Base-by-base conservation (phyloP, 2,329 filamentous ascomycete species). In the Pestalotiopsis sp. region DNA sequence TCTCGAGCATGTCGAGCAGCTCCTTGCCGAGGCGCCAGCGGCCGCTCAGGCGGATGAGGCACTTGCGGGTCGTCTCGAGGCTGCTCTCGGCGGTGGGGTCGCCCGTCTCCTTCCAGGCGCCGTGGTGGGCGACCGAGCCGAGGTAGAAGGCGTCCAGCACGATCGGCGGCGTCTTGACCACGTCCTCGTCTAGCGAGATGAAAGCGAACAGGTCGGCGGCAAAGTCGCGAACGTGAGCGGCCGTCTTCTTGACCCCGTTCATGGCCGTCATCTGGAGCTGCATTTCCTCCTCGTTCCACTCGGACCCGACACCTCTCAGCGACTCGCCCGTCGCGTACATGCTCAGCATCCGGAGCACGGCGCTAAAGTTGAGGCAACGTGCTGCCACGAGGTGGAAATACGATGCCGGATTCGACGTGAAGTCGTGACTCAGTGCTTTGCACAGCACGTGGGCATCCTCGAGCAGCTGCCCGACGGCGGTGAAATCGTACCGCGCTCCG, bases 101-200 rank as follows among this genome's bases (percentile, higher is more conserved):
- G 23, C 45, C 64, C n/a, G 20, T 62, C 12, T 61, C 61, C 23
- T 38, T 55, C 23, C 58, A 45, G 36, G 60, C 23, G 25, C 20
- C 36, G 63, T 49, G 63, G 17, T 69, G 57, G 9, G 67, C 49
- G 12, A 66, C 45, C 4, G 70, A 67, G 2, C 67, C 68, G 7
- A 67, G 59, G 67, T 73, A 73, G 7, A 72, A 31, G n/a, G 71
- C 67, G 49, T 71, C 68, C 13, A 73, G 67, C 39, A 70, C 66
- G 55, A 73, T 67, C 3, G 72, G 72, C n/a, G 72, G 65, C 52
- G 68, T 68, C 59, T 69, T 65, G 17, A 62, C 65, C 27, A 71
- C 49, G 58, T 69, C 71, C 27, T 70, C 67, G 17, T 72, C 68
- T 23, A 52, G 49, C 49, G 20, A 36, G 52, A 67, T 59, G 9